phyloP scores from a whole-genome alignment of 2,329 filamentous ascomycete species.

The Exophiala sp. region DNA sequence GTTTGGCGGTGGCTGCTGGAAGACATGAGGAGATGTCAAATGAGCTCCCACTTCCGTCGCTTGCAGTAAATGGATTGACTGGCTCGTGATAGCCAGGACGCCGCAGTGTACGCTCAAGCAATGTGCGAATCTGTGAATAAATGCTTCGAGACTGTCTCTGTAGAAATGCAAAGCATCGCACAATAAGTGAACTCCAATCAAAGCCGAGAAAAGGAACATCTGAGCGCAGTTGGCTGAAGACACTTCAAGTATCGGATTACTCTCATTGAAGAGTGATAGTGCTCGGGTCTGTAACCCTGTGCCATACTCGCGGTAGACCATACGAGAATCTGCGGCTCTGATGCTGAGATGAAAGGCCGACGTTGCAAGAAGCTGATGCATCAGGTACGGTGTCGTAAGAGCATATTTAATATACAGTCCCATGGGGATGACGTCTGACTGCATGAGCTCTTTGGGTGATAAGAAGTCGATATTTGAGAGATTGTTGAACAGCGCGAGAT shows the following conservation, averaged over 20 bases:
- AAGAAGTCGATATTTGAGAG: constrained; percentile 21
- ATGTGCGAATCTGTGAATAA: constrained; percentile 30
- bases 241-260: constrained; percentile 9
- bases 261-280: constrained; percentile 21
- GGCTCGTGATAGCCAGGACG: constrained; percentile 16
- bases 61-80: constrained; percentile 10
- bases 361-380: constrained; percentile 29
- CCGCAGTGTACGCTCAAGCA: constrained; percentile 31
- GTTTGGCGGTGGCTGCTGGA: neutral
- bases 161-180: constrained; percentile 47
- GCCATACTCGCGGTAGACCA: constrained; percentile 18
- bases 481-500: constrained; percentile 33
- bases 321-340: constrained; percentile 1
- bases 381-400: constrained; percentile 32
- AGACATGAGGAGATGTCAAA: constrained; percentile 3
- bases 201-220: constrained; percentile 24
- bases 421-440: neutral
- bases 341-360: constrained; percentile 41
- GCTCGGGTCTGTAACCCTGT: constrained; percentile 24
- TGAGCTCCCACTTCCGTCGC: constrained; percentile 14
- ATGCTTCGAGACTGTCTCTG: constrained; percentile 36
- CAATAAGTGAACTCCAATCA: constrained; percentile 31
- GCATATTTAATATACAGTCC: constrained; percentile 26
- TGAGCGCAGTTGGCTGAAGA: constrained; percentile 18
- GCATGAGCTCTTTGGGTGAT: constrained; percentile 29